These are phyloP conservation scores for Eucalyptus sp. DNA, from an alignment of 345 rosid species.

Conservation along the genomic window DNA sequence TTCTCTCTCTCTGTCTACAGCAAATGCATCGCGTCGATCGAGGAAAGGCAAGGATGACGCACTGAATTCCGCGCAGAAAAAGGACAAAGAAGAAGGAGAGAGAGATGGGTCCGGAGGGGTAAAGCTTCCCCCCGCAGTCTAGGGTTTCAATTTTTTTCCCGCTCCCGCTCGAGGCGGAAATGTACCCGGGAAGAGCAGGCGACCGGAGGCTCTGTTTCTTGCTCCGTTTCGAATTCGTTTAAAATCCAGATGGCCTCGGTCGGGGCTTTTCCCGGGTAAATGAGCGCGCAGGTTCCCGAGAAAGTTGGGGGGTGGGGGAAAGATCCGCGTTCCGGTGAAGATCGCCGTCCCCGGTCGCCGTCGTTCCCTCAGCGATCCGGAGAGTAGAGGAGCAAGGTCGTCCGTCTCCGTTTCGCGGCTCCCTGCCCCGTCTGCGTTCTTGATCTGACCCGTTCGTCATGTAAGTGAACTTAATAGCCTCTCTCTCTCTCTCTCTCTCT, in stretches of 20 bases:
- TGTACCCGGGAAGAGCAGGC: not conserved
- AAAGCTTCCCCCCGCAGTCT: not conserved
- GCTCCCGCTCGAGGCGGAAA: not conserved
- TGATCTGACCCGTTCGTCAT: not conserved
- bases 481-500: not conserved
- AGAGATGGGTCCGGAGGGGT: not conserved
- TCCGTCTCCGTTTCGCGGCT: not conserved
- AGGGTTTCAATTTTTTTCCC: not conserved
- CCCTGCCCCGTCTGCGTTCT: not conserved
- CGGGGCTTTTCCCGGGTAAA: not conserved
- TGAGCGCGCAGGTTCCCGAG: not conserved
- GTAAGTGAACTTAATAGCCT: not conserved
- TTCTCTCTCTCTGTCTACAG: not conserved
- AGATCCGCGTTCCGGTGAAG: not conserved
- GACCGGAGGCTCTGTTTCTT: not conserved
- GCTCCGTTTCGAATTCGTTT: not conserved
- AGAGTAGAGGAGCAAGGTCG: not conserved
- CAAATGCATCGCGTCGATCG: not conserved
- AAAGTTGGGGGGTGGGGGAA: not conserved
- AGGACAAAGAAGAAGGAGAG: not conserved
- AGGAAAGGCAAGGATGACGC: not conserved
- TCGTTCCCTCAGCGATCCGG: not conserved
- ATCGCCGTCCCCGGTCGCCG: not conserved
- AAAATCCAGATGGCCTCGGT: not conserved
- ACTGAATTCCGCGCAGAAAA: not conserved